Base-by-base conservation (phyloP, 2,329 filamentous ascomycete genomes). In the Thermothelomyces thermophilus region DNA sequence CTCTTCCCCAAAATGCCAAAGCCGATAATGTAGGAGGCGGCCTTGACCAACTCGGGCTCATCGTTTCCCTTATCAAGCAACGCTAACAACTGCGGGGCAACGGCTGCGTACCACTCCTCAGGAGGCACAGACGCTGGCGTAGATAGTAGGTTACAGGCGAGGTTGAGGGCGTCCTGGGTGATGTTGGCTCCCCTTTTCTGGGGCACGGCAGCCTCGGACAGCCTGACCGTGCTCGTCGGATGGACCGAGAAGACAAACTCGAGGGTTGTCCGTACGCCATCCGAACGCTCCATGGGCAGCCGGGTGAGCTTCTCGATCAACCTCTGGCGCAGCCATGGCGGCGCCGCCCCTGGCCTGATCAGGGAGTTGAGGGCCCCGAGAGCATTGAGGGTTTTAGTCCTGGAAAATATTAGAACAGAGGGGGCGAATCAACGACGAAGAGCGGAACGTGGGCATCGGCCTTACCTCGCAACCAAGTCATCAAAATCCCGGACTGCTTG, bases 191-290 rank as follows among this genome's bases (percentile, higher is more conserved):
- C 80, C 62, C 74, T 69, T 46, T 77, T 80, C 57, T 79, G 76
- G 1, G 74, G 70, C 3, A 62, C 60, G 2, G 68, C 64, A 1
- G 68, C 67, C 48, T 74, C 71, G 6, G 69, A 65, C 0, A 63
- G 46, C 57, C 66, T 64, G 50, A 69, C 63, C 6, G 68, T 66
- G 56, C 69, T 72, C 53, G 76, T 73, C 0, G 83, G 78, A 53
- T 86, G 83, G 6, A 86, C 80, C 1, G 83, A 76, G 50, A 86
- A 84, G 31, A 88, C 73, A 60, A 87, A 87, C 60, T 87, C 84
- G 53, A 87, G 71, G 0, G 81, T 84, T 22, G 79, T 76, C 30
- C 84, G 75, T 13, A 88, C 81, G 16, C 84, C 84, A 53, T 80
- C 74, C 2, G 70, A 67, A 3, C 83, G 73, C n/a, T 41, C 39